Base-by-base conservation (phyloP, 306 rosid species). In the Sicyos baderoa region DNA sequence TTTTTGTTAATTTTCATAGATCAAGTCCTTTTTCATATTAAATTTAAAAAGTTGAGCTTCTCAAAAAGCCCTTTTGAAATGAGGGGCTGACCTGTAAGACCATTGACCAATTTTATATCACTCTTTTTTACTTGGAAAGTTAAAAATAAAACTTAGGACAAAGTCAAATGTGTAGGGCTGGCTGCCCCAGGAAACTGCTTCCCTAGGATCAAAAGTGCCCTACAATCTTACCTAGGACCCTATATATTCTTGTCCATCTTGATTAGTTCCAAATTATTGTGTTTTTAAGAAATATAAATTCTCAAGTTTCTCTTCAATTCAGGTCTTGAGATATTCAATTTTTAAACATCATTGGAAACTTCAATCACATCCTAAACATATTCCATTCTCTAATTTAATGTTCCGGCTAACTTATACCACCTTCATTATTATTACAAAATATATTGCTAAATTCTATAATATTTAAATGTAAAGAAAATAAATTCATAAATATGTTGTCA, bases 201-300 rank as follows among this genome's bases (percentile, higher is more conserved):
- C 70, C 53, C 53, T 64, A 19, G 55, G 40, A 44, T 45, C 55
- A 66, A 45, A 66, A 45, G 71, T 66, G 55, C 71, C 71, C 71
- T 44, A 66, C 71, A 66, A 66, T 66, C 35, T 45, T 21, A 22
- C 71, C 71, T 47, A 47, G 19, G 21, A 66, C 71, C 55, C 55
- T 47, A 47, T 44, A 7, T 42, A 21, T 47, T 9, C 6, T 64
- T 32, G 37, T 32, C 37, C 37, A 32, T 32, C 5, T 32, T 32
- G 5, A 32, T 32, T 32, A 32, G 37, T 32, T 32, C 37, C 4
- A 32, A 32, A 32, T 32, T 32, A 32, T 11, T 17, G 3, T 2
- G 1, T 0, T 15, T 57, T 3, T 18, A 0, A 14, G 0, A n/a
- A 17, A 0, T 2, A 32, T 32, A 32, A 32, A 32, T 32, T 32